phyloP scores from a whole-genome alignment of 768 basidiomycete genomes.

The Phylloporus arenicola region DNA sequence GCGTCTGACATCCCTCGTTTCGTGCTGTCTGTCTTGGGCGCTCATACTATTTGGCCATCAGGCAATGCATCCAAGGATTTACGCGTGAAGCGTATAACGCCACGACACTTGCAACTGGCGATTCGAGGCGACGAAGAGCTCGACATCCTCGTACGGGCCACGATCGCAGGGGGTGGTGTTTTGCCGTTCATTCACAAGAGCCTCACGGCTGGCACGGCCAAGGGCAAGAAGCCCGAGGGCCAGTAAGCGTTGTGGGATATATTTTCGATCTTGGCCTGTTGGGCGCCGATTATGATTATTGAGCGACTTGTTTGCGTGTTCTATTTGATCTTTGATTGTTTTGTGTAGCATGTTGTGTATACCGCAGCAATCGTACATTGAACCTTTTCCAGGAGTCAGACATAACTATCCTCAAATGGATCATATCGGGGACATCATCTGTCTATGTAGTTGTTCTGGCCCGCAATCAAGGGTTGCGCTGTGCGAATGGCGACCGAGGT shows the following conservation, averaged over 20 bases:
- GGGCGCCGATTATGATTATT: constrained; percentile 16
- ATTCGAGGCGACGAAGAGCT: constrained; percentile 97
- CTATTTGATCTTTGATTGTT: background rate
- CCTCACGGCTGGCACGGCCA: constrained; percentile 49
- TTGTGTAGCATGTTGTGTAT: constrained; percentile 17
- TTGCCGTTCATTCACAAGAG: constrained; percentile 87
- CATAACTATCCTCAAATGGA: too few species aligned
- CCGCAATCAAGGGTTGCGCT: too few species aligned
- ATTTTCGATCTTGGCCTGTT: background rate
- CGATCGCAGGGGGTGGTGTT: constrained; percentile 88
- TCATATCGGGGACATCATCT: too few species aligned
- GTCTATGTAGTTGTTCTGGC: too few species aligned
- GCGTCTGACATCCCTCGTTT: constrained; percentile 18
- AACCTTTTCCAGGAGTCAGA: background rate
- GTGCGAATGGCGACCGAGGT: too few species aligned
- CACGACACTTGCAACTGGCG: constrained; percentile 91
- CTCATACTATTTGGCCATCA: constrained; percentile 21
- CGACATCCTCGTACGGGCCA: constrained; percentile 90
- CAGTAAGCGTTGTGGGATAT: constrained; percentile 12
- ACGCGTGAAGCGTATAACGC: constrained; percentile 95
- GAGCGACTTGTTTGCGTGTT: background rate
- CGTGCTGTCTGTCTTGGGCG: background rate
- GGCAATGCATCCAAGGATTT: constrained; percentile 97
- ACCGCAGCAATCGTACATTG: background rate
- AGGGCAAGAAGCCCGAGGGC: constrained; percentile 42